Conservation (phyloP, 2,329 filamentous ascomycete species). For the Lomentospora prolificans region DNA sequence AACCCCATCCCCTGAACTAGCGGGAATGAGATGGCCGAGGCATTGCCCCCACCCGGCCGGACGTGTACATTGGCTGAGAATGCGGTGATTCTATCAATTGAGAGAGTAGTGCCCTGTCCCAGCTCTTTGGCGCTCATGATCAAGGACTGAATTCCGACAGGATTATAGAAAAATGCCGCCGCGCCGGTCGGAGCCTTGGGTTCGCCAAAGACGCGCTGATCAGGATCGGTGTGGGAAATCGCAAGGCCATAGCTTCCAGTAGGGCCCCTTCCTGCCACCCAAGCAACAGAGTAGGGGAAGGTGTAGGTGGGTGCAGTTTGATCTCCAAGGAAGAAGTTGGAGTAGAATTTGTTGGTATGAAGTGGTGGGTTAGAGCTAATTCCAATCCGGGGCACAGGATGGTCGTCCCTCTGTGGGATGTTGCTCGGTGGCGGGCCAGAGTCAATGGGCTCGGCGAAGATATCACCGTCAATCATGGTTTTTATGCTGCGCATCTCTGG, state of each 20-base stretch:
- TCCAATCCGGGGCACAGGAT: constrained; percentile 47
- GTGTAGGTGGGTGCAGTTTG: constrained; percentile 64
- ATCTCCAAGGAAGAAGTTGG: constrained; percentile 67
- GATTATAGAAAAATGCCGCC: constrained; percentile 66
- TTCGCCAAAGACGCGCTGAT: constrained; percentile 58
- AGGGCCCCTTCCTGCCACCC: constrained; percentile 53
- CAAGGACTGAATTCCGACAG: constrained; percentile 71
- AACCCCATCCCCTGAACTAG: constrained; percentile 86
- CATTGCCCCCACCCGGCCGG: constrained; percentile 37
- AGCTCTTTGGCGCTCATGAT: constrained; percentile 73
- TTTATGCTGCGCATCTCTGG: constrained; percentile 3
- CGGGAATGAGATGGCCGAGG: constrained; percentile 63
- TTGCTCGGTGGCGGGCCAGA: constrained; percentile 38
- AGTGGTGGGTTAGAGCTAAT: constrained; percentile 40
- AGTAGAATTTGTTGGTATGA: constrained; percentile 72
- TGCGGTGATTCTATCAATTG: constrained; percentile 42
- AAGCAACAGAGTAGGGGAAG: constrained; percentile 63
- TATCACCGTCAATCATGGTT: constrained; percentile 28
- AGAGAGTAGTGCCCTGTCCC: constrained; percentile 45
- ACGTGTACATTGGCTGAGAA: constrained; percentile 61
- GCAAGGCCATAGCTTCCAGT: constrained; percentile 67
- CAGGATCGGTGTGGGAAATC: constrained; percentile 62
- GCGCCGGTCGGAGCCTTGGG: constrained; percentile 46
- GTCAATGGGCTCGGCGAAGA: constrained; percentile 47
- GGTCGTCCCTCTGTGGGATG: constrained; percentile 40